These are phyloP conservation scores for Claviceps sp. DNA, from an alignment of 2,329 filamentous ascomycete genomes.

Conservation along the genomic window DNA sequence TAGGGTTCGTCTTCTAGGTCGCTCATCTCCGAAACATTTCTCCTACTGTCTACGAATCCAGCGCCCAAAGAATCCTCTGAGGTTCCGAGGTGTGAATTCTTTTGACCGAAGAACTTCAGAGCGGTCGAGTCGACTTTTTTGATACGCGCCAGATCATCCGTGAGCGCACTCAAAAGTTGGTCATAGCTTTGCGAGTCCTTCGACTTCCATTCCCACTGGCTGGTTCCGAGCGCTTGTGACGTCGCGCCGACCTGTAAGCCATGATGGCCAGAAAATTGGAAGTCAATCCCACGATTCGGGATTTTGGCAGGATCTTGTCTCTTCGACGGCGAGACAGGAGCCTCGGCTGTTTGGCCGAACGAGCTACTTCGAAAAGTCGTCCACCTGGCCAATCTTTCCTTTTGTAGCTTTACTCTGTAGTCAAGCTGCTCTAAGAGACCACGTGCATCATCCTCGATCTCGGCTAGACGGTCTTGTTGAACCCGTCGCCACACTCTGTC, in stretches of 20 bases:
- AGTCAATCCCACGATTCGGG: conserved; percentile 30
- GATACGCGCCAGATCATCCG: conserved; percentile 24
- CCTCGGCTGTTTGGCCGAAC: conserved; percentile 20
- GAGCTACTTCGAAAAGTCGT: conserved; percentile 46
- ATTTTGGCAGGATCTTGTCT: conserved; percentile 10
- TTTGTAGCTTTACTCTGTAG: conserved; percentile 50
- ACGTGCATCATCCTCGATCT: conserved; percentile 37
- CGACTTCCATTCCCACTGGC: conserved; percentile 8
- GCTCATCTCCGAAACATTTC: conserved; percentile 33
- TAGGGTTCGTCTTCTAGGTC: conserved; percentile 36
- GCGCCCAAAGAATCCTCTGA: background rate
- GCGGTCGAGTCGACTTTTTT: conserved; percentile 8
- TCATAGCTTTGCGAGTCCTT: conserved; percentile 29
- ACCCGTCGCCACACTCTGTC: conserved; percentile 58
- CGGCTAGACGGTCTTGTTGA: conserved; percentile 40
- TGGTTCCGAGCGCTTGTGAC: conserved; percentile 14
- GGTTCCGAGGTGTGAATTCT: background rate
- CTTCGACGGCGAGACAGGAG: conserved; percentile 12
- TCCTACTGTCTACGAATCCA: conserved; percentile 8
- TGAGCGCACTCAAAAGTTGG: conserved; percentile 27
- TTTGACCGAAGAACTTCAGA: conserved; percentile 7
- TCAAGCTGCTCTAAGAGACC: conserved; percentile 61
- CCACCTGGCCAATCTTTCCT: conserved; percentile 59
- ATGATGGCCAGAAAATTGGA: conserved; percentile 41
- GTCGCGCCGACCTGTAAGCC: conserved; percentile 28